phyloP scores from a whole-genome alignment of 352 stramenopile genomes.

The Phytophthora palmivora region DNA sequence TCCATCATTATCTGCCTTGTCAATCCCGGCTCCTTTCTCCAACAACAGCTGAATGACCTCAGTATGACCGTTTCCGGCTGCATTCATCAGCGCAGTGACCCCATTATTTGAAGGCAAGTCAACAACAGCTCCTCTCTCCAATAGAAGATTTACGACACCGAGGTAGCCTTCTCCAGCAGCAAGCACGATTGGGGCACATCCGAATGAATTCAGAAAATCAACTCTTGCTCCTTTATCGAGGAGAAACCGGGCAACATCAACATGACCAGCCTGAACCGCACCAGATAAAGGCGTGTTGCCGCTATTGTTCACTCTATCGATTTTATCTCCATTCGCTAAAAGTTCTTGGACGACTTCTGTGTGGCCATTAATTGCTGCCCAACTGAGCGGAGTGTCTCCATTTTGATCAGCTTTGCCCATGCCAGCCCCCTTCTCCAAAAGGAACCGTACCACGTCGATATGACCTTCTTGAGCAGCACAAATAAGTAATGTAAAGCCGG shows the following conservation, averaged over 20 bases:
- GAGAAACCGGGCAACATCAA: not conserved
- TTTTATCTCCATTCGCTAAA: not conserved
- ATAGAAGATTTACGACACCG: no score
- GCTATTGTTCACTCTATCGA: no score
- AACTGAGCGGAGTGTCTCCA: not conserved
- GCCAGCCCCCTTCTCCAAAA: constrained; percentile 3
- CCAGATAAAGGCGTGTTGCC: no score
- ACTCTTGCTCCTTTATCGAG: constrained; percentile 1
- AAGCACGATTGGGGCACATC: no score
- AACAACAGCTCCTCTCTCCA: constrained; percentile 5
- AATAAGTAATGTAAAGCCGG: no score
- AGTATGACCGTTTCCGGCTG: no score
- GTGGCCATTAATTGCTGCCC: not conserved
- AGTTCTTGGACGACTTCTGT: not conserved
- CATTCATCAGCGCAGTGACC: no score
- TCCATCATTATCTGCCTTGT: no score
- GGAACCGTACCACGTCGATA: not conserved
- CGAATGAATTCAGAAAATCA: not conserved
- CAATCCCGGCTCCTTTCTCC: no score
- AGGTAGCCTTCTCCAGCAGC: constrained; percentile 1
- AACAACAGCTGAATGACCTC: no score
- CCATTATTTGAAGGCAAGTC: not conserved
- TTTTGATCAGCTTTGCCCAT: not conserved
- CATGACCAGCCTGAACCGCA: no score
- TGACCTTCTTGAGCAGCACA: constrained; percentile 6